Percentiles rank a stretch among this genome's conserved stretches.
Conservation (phyloP, 1,284 basidiomycete species). For the Rhodotorula sp. region DNA sequence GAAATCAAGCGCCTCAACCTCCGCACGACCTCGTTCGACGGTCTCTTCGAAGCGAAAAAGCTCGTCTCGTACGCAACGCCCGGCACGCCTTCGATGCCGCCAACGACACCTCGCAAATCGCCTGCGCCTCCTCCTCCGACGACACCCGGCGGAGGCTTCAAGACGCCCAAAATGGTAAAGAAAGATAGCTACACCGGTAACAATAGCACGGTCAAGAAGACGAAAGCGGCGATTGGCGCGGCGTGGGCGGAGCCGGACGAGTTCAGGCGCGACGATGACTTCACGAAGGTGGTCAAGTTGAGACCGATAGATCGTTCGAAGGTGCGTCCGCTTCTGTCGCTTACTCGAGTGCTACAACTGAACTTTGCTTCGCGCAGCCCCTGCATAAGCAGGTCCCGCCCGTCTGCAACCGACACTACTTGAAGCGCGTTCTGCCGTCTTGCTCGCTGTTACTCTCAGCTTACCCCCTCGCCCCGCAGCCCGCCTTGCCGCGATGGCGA, state of each 20-base stretch:
- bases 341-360: too few relatives aligned
- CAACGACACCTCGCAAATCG: neutral
- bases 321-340: conserved; percentile 13
- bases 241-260: neutral
- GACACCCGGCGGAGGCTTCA: neutral
- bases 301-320: conserved; percentile 30
- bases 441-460: conserved; percentile 9
- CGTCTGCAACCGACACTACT: conserved; percentile 50
- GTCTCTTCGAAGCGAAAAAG: conserved; percentile 33
- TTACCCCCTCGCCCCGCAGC: neutral
- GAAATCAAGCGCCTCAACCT: conserved; percentile 36
- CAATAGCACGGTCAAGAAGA: neutral
- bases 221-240: neutral
- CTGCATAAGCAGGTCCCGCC: conserved; percentile 49
- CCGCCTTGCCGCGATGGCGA: conserved; percentile 43
- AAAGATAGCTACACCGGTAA: neutral
- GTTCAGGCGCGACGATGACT: neutral
- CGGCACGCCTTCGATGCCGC: neutral
- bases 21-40: conserved; percentile 19
- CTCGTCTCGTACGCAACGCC: conserved; percentile 5
- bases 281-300: neutral
- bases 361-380: neutral
- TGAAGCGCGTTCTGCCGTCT: neutral
- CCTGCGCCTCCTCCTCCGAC: neutral
- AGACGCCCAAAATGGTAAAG: conserved; percentile 10